Percentiles rank a stretch among this genome's conserved stretches.
These are phyloP conservation scores for Echinosophora koreensis DNA, from an alignment of 306 rosid genomes.

Conservation along the genomic window DNA sequence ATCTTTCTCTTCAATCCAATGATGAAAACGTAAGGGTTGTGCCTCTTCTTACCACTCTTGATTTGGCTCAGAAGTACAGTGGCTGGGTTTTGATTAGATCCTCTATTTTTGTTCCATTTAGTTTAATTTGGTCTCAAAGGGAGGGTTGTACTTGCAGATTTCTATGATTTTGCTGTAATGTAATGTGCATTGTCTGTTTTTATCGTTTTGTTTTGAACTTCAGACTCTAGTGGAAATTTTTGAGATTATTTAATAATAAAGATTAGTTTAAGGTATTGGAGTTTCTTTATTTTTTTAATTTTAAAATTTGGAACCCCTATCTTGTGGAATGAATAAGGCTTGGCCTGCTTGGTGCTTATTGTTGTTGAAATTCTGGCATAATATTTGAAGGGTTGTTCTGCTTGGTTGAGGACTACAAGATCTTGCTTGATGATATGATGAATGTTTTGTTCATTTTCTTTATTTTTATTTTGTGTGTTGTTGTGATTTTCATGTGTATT, in stretches of 20 bases:
- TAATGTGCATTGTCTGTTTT: conserved; percentile 13
- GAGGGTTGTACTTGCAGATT: conserved; percentile 1
- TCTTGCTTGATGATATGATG: neutral
- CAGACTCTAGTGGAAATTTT: neutral
- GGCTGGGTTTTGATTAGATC: neutral
- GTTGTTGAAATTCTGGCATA: conserved; percentile 13
- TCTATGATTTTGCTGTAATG: neutral
- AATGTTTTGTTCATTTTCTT: no score
- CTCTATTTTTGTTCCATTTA: neutral
- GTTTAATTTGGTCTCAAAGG: conserved; percentile 5
- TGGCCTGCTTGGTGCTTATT: no score
- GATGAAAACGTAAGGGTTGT: neutral
- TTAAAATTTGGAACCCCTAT: neutral
- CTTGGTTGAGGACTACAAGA: neutral
- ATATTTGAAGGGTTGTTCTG: neutral
- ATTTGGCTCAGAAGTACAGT: neutral
- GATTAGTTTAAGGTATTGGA: neutral
- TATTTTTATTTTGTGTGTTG: neutral
- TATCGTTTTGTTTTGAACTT: neutral
- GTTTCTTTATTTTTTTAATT: neutral
- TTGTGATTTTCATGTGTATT: conserved; percentile 8
- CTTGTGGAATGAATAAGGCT: neutral
- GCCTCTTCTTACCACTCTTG: neutral
- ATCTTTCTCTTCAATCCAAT: neutral
- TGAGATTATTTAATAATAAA: neutral